A percentile compares a stretch with the other conserved stretches of the same genome.
phyloP scores from a whole-genome alignment of 805 yeast species.

The Pichia deserticola region DNA sequence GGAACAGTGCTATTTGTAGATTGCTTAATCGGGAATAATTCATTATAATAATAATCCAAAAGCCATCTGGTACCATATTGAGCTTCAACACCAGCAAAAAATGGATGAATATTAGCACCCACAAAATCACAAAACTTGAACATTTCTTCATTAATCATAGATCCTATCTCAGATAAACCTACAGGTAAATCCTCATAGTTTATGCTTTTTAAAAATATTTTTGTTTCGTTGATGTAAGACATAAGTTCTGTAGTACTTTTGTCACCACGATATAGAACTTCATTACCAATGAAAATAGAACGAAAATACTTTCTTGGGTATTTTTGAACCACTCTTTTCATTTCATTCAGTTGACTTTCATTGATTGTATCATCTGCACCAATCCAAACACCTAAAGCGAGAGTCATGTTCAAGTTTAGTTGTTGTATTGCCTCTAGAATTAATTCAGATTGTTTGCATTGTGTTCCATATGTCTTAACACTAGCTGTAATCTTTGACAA shows the following conservation, averaged over 20 bases:
- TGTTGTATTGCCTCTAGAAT: conserved; percentile 47
- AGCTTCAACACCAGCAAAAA: conserved; percentile 51
- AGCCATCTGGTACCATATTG: conserved; percentile 47
- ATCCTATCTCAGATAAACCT: conserved; percentile 57
- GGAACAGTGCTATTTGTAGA: conserved; percentile 18
- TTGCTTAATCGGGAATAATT: conserved; percentile 33
- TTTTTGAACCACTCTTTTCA: conserved; percentile 34
- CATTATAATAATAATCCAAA: conserved; percentile 36
- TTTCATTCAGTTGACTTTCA: conserved; percentile 35
- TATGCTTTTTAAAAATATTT: conserved; percentile 28
- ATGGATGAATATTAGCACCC: conserved; percentile 64
- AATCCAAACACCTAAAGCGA: conserved; percentile 61
- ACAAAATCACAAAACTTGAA: conserved; percentile 43
- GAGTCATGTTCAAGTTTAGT: conserved; percentile 44
- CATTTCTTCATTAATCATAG: conserved; percentile 34
- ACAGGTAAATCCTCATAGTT: conserved; percentile 39
- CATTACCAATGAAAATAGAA: conserved; percentile 53
- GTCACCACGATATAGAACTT: conserved; percentile 51
- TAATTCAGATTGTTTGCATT: conserved; percentile 48
- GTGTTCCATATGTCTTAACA: conserved; percentile 53
- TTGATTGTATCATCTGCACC: conserved; percentile 40
- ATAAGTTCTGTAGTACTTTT: conserved; percentile 32
- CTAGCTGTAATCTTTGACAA: conserved; percentile 53
- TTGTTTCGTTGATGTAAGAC: conserved; percentile 36
- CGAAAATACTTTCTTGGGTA: conserved; percentile 44